A percentile compares a stretch with the other conserved stretches of the same genome.
Evolutionary conservation across 495 filamentous ascomycete genomes (phyloP).

Genomic region (Copromyces sp.): DNA sequence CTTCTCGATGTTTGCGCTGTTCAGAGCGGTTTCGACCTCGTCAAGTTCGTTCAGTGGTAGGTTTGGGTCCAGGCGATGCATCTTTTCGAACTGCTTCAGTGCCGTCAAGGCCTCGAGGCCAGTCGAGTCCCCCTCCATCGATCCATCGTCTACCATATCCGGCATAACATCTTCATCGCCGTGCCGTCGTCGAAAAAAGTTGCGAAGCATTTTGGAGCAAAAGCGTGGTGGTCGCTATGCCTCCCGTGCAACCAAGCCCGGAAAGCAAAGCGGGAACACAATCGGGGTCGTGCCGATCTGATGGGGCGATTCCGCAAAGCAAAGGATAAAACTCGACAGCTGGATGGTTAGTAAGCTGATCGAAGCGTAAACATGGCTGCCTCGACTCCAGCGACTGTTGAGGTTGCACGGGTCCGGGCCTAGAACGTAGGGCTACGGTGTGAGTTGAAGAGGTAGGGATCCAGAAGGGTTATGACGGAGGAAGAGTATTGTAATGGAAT

Average conservation of each 20-base stretch:
- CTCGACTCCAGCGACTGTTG: neutral
- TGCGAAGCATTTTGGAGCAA: conserved; percentile 8
- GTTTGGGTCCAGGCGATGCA: conserved; percentile 62
- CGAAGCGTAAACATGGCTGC: neutral
- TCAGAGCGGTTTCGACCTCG: conserved; percentile 50
- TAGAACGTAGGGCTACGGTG: neutral
- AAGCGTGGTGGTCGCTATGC: conserved; percentile 7
- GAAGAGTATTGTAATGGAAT: neutral
- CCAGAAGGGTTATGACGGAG: neutral
- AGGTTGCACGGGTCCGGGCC: neutral
- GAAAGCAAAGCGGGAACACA: conserved; percentile 6
- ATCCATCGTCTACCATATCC: conserved; percentile 18
- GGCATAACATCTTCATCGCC: conserved; percentile 15
- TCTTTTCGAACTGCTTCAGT: conserved; percentile 42
- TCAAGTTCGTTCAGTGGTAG: conserved; percentile 51
- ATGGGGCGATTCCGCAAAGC: conserved; percentile 12
- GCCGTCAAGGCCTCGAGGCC: conserved; percentile 24
- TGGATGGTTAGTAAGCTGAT: neutral
- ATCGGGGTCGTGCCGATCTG: conserved; percentile 4
- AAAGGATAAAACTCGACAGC: conserved; percentile 1
- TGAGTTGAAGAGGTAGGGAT: neutral
- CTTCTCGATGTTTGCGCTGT: conserved; percentile 41
- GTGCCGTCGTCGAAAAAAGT: conserved; percentile 19
- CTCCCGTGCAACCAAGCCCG: conserved; percentile 16
- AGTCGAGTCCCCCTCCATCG: conserved; percentile 18